A percentile compares a stretch with the other conserved stretches of the same genome.
phyloP scores from a whole-genome alignment of 805 yeast genomes.

The Nakazawaea populi region DNA sequence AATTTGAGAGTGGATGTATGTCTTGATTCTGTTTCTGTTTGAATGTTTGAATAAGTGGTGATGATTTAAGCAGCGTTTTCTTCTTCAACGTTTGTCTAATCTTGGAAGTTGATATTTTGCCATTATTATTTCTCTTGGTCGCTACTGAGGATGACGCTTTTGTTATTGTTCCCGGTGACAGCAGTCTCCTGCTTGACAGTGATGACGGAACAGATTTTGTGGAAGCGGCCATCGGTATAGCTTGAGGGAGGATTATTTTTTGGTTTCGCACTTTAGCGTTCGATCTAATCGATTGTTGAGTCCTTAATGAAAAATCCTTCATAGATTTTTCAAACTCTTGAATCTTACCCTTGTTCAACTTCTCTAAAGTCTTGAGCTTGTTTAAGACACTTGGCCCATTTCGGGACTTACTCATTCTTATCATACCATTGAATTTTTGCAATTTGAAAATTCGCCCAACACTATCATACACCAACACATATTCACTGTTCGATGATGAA shows the following conservation, averaged over 20 bases:
- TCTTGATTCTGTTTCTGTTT: neutral
- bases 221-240: conserved; percentile 1
- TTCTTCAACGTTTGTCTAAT: conserved; percentile 1
- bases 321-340: neutral
- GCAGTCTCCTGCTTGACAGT: neutral
- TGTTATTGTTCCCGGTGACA: neutral
- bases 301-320: conserved; percentile 1
- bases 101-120: conserved; percentile 13
- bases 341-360: neutral
- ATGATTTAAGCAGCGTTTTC: neutral
- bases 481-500: conserved; percentile 15
- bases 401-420: conserved; percentile 26
- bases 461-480: conserved; percentile 20
- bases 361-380: conserved; percentile 9
- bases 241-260: conserved; percentile 4
- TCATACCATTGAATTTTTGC: conserved; percentile 20
- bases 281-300: conserved; percentile 8
- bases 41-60: conserved; percentile 1
- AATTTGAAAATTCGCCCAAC: conserved; percentile 19
- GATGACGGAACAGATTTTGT: neutral
- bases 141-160: neutral
- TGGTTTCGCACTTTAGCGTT: conserved; percentile 3
- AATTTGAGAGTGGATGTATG: neutral
- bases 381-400: conserved; percentile 18
- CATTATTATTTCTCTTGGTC: conserved; percentile 1